Percentiles rank a stretch among this genome's conserved stretches.
These are phyloP conservation scores for Suhomyces vadensis DNA, from an alignment of 805 yeast species.

Conservation along the genomic window DNA sequence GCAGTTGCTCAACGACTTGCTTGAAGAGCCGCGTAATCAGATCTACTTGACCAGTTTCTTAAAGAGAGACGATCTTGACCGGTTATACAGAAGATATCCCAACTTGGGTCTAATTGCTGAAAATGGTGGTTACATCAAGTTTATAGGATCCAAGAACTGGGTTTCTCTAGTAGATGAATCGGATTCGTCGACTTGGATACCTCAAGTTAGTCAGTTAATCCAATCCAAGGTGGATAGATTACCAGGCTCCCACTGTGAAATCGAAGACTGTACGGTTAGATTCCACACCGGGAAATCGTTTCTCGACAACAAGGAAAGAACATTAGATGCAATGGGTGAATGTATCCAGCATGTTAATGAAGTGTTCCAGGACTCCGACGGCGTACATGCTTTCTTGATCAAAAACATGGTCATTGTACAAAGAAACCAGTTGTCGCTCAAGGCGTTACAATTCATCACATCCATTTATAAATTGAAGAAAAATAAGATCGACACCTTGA, in stretches of 20 bases:
- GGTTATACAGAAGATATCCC: constrained; percentile 65
- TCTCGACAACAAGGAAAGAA: constrained; percentile 61
- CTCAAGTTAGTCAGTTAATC: constrained; percentile 54
- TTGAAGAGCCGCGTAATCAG: constrained; percentile 56
- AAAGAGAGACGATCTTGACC: constrained; percentile 63
- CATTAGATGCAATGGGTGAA: constrained; percentile 73
- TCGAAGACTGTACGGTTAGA: constrained; percentile 73
- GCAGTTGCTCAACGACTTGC: constrained; percentile 57
- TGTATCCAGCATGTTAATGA: constrained; percentile 83
- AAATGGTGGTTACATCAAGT: constrained; percentile 77
- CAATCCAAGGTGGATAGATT: constrained; percentile 68
- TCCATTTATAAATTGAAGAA: constrained; percentile 28
- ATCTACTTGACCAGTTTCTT: constrained; percentile 73
- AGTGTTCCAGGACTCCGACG: constrained; percentile 51
- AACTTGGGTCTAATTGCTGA: constrained; percentile 86
- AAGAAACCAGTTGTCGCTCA: constrained; percentile 56
- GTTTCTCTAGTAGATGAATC: constrained; percentile 55
- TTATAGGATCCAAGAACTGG: constrained; percentile 58
- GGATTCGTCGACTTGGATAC: constrained; percentile 56
- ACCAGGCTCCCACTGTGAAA: constrained; percentile 73
- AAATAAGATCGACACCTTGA: constrained; percentile 16
- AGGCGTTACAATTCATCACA: constrained; percentile 57
- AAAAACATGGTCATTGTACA: constrained; percentile 72
- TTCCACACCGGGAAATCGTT: constrained; percentile 73
- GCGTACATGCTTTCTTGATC: constrained; percentile 76